Evolutionary conservation across 306 rosid genomes (phyloP).

Genomic region (Casuarina equisetifolia): DNA sequence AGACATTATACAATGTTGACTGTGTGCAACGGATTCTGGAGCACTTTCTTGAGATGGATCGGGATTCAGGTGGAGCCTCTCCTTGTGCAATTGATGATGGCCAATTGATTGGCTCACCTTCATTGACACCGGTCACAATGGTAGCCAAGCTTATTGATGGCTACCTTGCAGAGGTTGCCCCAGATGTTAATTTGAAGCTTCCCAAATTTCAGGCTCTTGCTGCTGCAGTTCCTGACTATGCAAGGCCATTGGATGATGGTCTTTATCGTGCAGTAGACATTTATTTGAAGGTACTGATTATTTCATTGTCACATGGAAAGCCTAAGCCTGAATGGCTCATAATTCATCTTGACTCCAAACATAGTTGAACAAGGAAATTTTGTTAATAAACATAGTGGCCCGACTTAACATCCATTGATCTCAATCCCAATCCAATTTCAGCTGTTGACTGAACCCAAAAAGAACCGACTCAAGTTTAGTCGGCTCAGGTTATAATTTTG

Average conservation of each 20-base stretch:
- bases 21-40: constrained; percentile 90
- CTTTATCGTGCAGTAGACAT: constrained; percentile 95
- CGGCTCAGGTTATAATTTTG: not conserved
- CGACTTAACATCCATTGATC: not conserved
- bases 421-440: not conserved
- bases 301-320: not conserved
- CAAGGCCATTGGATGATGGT: constrained; percentile 95
- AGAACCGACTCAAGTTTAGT: not conserved
- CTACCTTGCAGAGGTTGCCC: constrained; percentile 98
- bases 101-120: constrained; percentile 88
- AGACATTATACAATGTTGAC: constrained; percentile 93
- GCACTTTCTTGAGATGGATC: constrained; percentile 85
- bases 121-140: constrained; percentile 80
- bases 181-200: constrained; percentile 88
- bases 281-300: constrained; percentile 72
- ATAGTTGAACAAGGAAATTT: not conserved
- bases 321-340: not conserved
- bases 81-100: constrained; percentile 80
- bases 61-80: constrained; percentile 67
- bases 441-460: not conserved
- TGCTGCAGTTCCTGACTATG: constrained; percentile 94
- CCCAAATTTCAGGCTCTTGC: constrained; percentile 91
- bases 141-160: constrained; percentile 98
- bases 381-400: not conserved
- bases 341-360: not conserved